Conservation (phyloP, 495 filamentous ascomycete species). For the Tuber magnatum region DNA sequence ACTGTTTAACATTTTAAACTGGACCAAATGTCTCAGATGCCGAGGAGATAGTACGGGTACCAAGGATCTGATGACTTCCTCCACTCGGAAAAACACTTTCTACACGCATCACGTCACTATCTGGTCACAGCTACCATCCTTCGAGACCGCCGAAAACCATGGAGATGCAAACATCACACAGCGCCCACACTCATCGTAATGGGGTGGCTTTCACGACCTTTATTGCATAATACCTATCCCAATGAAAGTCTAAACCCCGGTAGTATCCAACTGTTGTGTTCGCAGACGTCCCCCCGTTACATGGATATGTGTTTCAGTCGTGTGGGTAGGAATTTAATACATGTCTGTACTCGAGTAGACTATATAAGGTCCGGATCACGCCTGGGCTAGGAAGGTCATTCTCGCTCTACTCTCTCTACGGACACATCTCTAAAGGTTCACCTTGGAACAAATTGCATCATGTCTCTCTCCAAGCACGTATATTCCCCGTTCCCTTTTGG, state of each 20-base stretch:
- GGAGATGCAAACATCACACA: background rate
- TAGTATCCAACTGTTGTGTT: background rate
- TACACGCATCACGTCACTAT: background rate
- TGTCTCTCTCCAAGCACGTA: conserved; percentile 40
- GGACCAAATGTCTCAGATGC: too few relatives aligned
- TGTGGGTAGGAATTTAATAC: background rate
- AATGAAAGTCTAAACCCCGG: background rate
- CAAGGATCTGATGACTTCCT: background rate
- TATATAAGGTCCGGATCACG: background rate
- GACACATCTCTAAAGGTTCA: background rate
- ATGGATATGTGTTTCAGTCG: background rate
- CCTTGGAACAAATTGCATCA: conserved; percentile 8
- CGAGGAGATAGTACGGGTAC: too few relatives aligned
- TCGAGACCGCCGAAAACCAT: background rate
- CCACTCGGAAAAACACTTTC: background rate
- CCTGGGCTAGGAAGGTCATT: background rate
- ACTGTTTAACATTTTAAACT: too few relatives aligned
- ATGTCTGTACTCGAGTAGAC: background rate
- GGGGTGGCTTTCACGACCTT: background rate
- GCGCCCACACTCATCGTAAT: background rate
- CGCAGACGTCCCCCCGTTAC: background rate
- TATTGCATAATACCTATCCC: background rate
- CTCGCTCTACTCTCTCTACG: background rate
- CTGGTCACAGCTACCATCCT: background rate
- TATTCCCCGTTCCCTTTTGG: background rate